Conservation (phyloP, 306 rosid genomes). For the Trifolium pratense region DNA sequence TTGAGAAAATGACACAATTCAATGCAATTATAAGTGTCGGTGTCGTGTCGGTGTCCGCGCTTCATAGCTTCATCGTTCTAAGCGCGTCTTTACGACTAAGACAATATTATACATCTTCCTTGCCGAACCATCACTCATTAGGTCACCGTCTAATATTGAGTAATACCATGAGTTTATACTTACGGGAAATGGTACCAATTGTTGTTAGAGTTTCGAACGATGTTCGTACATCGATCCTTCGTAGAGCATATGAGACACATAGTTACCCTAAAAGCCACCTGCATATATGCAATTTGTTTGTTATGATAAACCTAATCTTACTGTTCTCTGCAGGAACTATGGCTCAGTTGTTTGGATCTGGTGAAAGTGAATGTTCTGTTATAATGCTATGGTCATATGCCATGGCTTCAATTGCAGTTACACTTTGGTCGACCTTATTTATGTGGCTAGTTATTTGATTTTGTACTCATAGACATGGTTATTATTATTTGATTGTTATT, state of each 20-base stretch:
- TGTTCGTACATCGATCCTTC: neutral
- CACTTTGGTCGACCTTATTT: constrained; percentile 80
- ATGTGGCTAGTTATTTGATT: constrained; percentile 67
- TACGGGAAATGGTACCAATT: neutral
- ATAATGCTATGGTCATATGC: constrained; percentile 79
- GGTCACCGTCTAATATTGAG: too few species aligned
- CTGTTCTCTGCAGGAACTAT: constrained; percentile 63
- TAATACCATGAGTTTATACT: too few species aligned
- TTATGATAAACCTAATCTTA: neutral
- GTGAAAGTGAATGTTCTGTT: constrained; percentile 74
- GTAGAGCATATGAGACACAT: neutral
- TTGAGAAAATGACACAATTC: too few species aligned
- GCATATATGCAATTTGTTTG: too few species aligned
- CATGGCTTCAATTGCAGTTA: constrained; percentile 71
- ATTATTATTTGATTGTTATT: constrained; percentile 12
- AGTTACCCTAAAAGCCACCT: too few species aligned
- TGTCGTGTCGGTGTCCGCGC: too few species aligned
- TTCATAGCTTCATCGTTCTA: too few species aligned
- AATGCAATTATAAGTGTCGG: too few species aligned
- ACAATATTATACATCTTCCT: too few species aligned
- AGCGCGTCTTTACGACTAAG: too few species aligned
- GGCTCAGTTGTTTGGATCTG: constrained; percentile 74
- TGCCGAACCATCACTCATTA: too few species aligned
- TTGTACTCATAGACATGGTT: neutral
- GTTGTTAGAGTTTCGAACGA: neutral